Conservation (phyloP, 257 asterid genomes). For the Striga asiatica region DNA sequence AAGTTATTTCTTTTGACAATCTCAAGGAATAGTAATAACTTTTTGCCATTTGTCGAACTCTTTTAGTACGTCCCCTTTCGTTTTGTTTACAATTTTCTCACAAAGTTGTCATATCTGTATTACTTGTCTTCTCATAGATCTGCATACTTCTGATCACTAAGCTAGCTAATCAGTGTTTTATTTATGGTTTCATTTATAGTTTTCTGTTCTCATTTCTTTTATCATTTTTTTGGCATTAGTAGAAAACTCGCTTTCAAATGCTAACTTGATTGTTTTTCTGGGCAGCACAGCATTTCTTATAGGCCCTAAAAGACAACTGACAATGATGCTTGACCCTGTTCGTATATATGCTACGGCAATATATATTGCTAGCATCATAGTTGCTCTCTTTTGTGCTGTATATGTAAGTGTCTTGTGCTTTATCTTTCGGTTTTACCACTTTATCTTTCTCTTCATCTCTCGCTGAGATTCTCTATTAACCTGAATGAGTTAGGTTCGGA, state of each 20-base stretch:
- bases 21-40: not conserved
- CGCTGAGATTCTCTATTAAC: constrained; percentile 1
- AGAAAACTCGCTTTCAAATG: constrained; percentile 1
- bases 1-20: not conserved
- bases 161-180: not conserved
- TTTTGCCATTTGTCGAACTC: not conserved
- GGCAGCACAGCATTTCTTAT: constrained; percentile 99
- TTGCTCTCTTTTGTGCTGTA: constrained; percentile 85
- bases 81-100: not conserved
- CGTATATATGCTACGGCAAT: constrained; percentile 96
- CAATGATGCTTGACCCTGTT: constrained; percentile 96
- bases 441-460: not conserved
- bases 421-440: constrained; percentile 1
- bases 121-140: not conserved
- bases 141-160: constrained; percentile 2
- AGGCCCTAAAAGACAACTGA: constrained; percentile 90
- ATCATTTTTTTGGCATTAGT: not conserved
- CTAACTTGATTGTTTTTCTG: constrained; percentile 28
- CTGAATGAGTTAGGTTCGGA: constrained; percentile 49
- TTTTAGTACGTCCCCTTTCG: not conserved
- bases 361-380: constrained; percentile 81
- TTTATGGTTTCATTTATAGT: not conserved
- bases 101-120: not conserved
- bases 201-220: not conserved
- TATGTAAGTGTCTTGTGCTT: constrained; percentile 56